A percentile compares a stretch with the other conserved stretches of the same genome.
Evolutionary conservation across 495 filamentous ascomycete genomes (phyloP).

Genomic region (Darksidea phi): DNA sequence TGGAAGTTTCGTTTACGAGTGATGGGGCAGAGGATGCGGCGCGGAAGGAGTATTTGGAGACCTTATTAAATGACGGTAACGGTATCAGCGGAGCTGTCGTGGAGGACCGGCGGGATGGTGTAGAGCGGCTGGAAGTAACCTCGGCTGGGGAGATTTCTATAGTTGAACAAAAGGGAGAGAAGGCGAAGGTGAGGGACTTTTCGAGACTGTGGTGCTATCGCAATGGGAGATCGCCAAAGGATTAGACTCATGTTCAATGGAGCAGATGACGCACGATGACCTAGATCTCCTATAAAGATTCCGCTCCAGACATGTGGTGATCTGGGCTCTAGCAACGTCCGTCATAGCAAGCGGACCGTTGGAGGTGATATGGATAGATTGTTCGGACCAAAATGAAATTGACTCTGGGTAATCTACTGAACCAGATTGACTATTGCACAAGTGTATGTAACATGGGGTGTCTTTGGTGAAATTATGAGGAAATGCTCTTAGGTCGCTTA

Average conservation of each 20-base stretch:
- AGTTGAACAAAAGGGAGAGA: slow-evolving; percentile 5
- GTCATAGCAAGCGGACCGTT: too few species aligned
- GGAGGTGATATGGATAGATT: too few species aligned
- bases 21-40: slow-evolving; percentile 10
- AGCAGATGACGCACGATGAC: too few species aligned
- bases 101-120: slow-evolving; percentile 26
- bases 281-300: too few species aligned
- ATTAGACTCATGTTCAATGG: slow-evolving; percentile 22
- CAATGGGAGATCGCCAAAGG: slow-evolving; percentile 52
- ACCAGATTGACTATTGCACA: slow-evolving; percentile 36
- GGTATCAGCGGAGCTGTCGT: slow-evolving; percentile 17
- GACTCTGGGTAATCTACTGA: slow-evolving; percentile 27
- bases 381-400: slow-evolving; percentile 1
- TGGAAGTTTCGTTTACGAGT: slow-evolving; percentile 43
- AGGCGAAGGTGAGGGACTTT: slow-evolving; percentile 61
- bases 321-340: too few species aligned
- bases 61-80: slow-evolving; percentile 7
- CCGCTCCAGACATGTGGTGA: too few species aligned
- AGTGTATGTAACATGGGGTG: slow-evolving; percentile 33
- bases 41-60: slow-evolving; percentile 16
- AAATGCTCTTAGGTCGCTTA: slow-evolving; percentile 17
- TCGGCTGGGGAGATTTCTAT: slow-evolving; percentile 24
- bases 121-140: slow-evolving; percentile 23
- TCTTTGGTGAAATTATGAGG: slow-evolving; percentile 11
- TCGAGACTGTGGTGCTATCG: slow-evolving; percentile 74